Base-by-base conservation (phyloP, 208 protist species). In the Lotmaria passim region DNA sequence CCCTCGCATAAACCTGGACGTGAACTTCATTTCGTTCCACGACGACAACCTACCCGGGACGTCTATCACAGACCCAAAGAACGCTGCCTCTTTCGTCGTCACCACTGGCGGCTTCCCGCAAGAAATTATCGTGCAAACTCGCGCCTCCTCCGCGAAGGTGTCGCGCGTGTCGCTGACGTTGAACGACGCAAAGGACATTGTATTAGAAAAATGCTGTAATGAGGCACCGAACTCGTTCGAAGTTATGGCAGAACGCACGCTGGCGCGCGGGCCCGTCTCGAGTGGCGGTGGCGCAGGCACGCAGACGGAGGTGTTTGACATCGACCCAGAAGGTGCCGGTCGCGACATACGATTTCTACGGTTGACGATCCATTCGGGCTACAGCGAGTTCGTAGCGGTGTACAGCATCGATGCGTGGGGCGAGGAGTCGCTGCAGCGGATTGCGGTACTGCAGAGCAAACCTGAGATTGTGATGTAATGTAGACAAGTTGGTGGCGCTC, bases 91-190 rank as follows among this genome's bases (percentile, higher is more conserved):
- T 19, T 96, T 90, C 67, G 64, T 87, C 24, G 74, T 96, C 43
- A 96, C 91, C n/a, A 96, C 91, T 1, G 91, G 91, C 24, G 74
- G 84, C 24, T 96, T 91, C 64, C 91, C 91, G 7, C 91, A 96
- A 15, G 91, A 96, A 36, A 70, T 96, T 15, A 72, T 90, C n/a
- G 69, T 92, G 58, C 72, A 65, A n/a, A 90, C 86, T 26, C 78
- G 79, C 46, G 81, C 81, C 17, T 69, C 81, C 48, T 81, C 78
- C n/a, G 82, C 85, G 3, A 90, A 91, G 41, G 51, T 96, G 23
- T 77, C 69, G 12, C 59, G 58, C 43, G 39, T 96, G 12, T 58
- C 50, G 23, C 46, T 96, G 10, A 62, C 36, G n/a, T 64, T 93
- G n/a, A 78, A 94, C 48, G 91, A 93, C 15, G 88, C 82, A 15